Conservation (phyloP, 2,329 filamentous ascomycete genomes). For the Balansia obtecta region DNA sequence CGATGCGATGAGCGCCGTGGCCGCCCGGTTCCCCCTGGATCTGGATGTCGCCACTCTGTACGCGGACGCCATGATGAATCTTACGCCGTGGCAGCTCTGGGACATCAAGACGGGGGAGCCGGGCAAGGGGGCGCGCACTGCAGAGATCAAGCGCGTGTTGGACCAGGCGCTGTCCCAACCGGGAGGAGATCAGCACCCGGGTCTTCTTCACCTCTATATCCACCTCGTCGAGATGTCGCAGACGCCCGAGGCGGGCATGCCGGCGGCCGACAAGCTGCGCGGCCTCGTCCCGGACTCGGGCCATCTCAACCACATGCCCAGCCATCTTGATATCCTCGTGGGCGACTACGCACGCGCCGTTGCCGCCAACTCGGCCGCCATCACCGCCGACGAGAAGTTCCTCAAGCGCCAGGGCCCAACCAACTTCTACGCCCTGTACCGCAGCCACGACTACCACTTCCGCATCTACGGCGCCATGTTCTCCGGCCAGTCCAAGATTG, state of each 20-base stretch:
- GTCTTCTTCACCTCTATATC: slow-evolving; percentile 63
- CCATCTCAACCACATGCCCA: slow-evolving; percentile 66
- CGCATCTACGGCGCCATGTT: slow-evolving; percentile 70
- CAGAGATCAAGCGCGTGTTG: slow-evolving; percentile 22
- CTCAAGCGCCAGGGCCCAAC: slow-evolving; percentile 43
- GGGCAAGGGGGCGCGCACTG: slow-evolving; percentile 18
- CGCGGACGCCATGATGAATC: slow-evolving; percentile 34
- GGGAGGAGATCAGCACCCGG: slow-evolving; percentile 43
- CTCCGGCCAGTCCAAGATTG: slow-evolving; percentile 49
- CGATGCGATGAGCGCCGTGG: slow-evolving; percentile 26
- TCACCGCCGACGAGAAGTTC: slow-evolving; percentile 55
- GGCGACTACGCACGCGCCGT: slow-evolving; percentile 60
- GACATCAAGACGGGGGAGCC: slow-evolving; percentile 22
- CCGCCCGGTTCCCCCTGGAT: slow-evolving; percentile 25
- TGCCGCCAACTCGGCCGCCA: slow-evolving; percentile 52
- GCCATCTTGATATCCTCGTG: slow-evolving; percentile 60
- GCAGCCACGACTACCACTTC: slow-evolving; percentile 64
- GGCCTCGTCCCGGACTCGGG: slow-evolving; percentile 55
- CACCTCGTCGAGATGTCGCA: slow-evolving; percentile 69
- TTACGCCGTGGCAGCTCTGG: slow-evolving; percentile 34
- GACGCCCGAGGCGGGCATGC: slow-evolving; percentile 48
- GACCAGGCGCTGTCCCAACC: slow-evolving; percentile 34
- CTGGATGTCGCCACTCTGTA: slow-evolving; percentile 25
- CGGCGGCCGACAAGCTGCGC: slow-evolving; percentile 48
- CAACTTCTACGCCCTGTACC: slow-evolving; percentile 69